Percentiles rank a stretch among this genome's conserved stretches.
phyloP scores from a whole-genome alignment of 805 yeast species.

The Yarrowia sp. region DNA sequence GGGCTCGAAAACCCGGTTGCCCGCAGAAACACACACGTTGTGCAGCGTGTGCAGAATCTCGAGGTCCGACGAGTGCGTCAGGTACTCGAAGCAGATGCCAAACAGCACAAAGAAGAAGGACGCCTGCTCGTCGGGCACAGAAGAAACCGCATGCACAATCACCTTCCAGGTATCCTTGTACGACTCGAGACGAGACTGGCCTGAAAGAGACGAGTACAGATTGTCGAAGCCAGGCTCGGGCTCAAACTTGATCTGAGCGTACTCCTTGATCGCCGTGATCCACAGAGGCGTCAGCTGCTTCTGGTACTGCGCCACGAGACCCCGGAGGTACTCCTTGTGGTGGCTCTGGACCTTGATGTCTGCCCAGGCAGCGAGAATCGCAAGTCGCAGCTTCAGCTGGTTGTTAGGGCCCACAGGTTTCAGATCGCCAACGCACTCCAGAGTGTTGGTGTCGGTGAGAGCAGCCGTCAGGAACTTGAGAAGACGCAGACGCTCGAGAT shows the following conservation, averaged over 20 bases:
- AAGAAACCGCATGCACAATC: constrained; percentile 70
- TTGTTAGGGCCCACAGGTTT: constrained; percentile 40
- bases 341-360: constrained; percentile 37
- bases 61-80: constrained; percentile 38
- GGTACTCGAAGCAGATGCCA: constrained; percentile 77
- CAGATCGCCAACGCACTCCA: constrained; percentile 50
- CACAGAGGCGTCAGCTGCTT: constrained; percentile 69
- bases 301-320: constrained; percentile 50
- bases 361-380: constrained; percentile 46
- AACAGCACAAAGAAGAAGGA: constrained; percentile 72
- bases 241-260: constrained; percentile 61
- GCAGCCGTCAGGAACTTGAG: constrained; percentile 63
- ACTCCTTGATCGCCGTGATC: constrained; percentile 73
- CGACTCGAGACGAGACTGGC: constrained; percentile 46
- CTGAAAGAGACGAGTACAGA: constrained; percentile 36
- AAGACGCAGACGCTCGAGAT: constrained; percentile 52
- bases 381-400: constrained; percentile 40
- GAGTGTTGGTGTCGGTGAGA: constrained; percentile 37
- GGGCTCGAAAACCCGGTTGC: constrained; percentile 11
- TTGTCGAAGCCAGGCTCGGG: constrained; percentile 42
- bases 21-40: constrained; percentile 20
- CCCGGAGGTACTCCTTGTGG: constrained; percentile 40
- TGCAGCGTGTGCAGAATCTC: constrained; percentile 23
- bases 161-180: constrained; percentile 71
- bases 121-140: constrained; percentile 50